Evolutionary conservation across 257 asterid species (phyloP), one percentile per base, ranked within the genome.

Genomic region (Przewalskia tangutica): DNA sequence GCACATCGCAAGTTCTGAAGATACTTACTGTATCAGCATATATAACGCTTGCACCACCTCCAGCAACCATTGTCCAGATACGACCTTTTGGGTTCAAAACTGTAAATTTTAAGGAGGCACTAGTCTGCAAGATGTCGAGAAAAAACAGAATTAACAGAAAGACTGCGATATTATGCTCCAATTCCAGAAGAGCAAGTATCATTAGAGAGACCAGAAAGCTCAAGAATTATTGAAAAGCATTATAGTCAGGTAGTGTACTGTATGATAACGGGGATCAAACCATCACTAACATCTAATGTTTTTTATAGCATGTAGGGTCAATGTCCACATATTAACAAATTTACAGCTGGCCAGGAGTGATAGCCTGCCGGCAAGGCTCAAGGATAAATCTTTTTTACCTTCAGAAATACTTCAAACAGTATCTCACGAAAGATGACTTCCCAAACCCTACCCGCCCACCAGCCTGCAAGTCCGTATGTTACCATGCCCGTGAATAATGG

Each of bases 21-120:
- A 63, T 18, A 84, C 98, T 92, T 82, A 92, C 98, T 9, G 98
- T 95, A 89, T 95, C 97, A 11, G 98, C 98, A 87, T 92, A 95
- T 67, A 95, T 95, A 18, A 95, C 98, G 87, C 98, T 95, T 66
- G 98, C 98, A 83, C 98, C 98, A 62, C 98, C 98, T 78, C 98
- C 98, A 83, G 98, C 98, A 50, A 95, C 98, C 98, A 93, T 95
- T 77, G 98, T 95, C 98, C 98, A 95, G 81, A 95, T 95, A 60
- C 98, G 94, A 32, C 98, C 98, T 93, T 95, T 92, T 18, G 96
- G 98, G 85, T 95, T 95, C 90, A 95, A 82, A 78, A 95, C 97
- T 44, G 98, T 95, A 77, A 95, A 95, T 85, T 95, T 95, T 88
- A 95, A 87, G 9, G 98, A 95, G 63, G 98, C 98, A 84, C 98